Conservation (phyloP, 2,329 filamentous ascomycete species). For the Drechmeria coniospora region DNA sequence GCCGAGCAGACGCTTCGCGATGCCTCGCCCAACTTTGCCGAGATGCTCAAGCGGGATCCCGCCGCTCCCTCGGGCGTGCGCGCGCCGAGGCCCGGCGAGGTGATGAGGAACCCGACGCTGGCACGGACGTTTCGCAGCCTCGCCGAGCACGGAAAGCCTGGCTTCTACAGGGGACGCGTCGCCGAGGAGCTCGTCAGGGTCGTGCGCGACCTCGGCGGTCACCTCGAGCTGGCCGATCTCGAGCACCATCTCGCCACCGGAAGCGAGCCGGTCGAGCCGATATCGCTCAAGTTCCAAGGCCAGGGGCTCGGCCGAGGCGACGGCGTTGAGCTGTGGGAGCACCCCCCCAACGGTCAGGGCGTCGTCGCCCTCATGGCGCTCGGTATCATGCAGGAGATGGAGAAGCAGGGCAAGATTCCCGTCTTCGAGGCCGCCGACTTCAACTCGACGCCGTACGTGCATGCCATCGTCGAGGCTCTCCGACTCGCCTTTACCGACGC, state of each 20-base stretch:
- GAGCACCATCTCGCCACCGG: slow-evolving; percentile 52
- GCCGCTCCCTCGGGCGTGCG: slow-evolving; percentile 52
- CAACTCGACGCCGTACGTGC: slow-evolving; percentile 68
- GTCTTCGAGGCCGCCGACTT: slow-evolving; percentile 56
- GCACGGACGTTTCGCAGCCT: slow-evolving; percentile 69
- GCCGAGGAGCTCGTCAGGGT: slow-evolving; percentile 71
- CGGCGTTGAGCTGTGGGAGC: slow-evolving; percentile 81
- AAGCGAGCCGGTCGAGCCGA: slow-evolving; percentile 69
- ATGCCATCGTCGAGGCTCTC: slow-evolving; percentile 75
- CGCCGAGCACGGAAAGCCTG: slow-evolving; percentile 67
- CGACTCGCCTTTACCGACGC: slow-evolving; percentile 84
- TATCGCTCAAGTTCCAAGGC: slow-evolving; percentile 64
- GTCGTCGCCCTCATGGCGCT: slow-evolving; percentile 90
- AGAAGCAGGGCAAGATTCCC: slow-evolving; percentile 59
- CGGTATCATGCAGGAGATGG: slow-evolving; percentile 77
- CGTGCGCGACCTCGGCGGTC: slow-evolving; percentile 59
- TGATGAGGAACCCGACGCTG: slow-evolving; percentile 73
- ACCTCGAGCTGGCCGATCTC: slow-evolving; percentile 66
- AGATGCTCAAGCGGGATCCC: slow-evolving; percentile 73
- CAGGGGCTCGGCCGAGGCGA: slow-evolving; percentile 30
- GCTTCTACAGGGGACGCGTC: slow-evolving; percentile 78
- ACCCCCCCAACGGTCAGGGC: slow-evolving; percentile 91
- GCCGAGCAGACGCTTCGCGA: slow-evolving; percentile 47
- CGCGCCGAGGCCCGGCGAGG: slow-evolving; percentile 64
- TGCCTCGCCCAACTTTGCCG: slow-evolving; percentile 72